A percentile compares a stretch with the other conserved stretches of the same genome.
These are phyloP conservation scores for Fusarium subtropicale DNA, from an alignment of 2,329 filamentous ascomycete genomes.

Conservation along the genomic window DNA sequence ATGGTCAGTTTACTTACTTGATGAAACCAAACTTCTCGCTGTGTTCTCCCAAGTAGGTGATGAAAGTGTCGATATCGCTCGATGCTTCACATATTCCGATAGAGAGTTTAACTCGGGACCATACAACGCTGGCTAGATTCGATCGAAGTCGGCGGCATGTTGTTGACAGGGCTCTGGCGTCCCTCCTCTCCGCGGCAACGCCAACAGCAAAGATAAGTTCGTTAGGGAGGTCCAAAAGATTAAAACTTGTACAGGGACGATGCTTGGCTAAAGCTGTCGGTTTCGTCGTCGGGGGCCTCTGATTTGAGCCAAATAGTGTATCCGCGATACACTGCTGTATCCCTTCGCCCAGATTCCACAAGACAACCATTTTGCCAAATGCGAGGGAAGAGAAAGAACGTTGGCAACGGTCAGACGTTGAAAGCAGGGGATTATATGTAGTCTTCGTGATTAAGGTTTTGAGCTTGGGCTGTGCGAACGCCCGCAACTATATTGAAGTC, in stretches of 20 bases:
- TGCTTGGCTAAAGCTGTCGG: not conserved
- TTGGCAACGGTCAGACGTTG: not conserved
- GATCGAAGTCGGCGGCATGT: not conserved
- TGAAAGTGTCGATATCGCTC: not conserved
- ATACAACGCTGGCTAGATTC: not conserved
- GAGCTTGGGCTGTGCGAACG: not conserved
- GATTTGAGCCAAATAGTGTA: not conserved
- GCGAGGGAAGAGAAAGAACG: not conserved
- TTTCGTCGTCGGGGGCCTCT: not conserved
- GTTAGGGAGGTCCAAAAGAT: not conserved
- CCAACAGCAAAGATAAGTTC: not conserved
- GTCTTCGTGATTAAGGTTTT: not conserved
- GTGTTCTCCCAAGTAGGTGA: not conserved
- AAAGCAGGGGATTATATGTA: not conserved
- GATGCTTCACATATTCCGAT: too few species aligned
- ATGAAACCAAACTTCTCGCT: not conserved
- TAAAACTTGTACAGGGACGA: not conserved
- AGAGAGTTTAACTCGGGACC: not conserved
- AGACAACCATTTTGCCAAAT: not conserved
- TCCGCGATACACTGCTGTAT: not conserved
- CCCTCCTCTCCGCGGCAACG: not conserved
- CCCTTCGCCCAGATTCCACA: not conserved
- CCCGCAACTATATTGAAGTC: not conserved
- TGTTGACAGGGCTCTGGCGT: not conserved
- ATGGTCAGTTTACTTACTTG: not conserved